These are phyloP conservation scores for Tulasnella sp. DNA, from an alignment of 768 basidiomycete genomes.

Conservation along the genomic window DNA sequence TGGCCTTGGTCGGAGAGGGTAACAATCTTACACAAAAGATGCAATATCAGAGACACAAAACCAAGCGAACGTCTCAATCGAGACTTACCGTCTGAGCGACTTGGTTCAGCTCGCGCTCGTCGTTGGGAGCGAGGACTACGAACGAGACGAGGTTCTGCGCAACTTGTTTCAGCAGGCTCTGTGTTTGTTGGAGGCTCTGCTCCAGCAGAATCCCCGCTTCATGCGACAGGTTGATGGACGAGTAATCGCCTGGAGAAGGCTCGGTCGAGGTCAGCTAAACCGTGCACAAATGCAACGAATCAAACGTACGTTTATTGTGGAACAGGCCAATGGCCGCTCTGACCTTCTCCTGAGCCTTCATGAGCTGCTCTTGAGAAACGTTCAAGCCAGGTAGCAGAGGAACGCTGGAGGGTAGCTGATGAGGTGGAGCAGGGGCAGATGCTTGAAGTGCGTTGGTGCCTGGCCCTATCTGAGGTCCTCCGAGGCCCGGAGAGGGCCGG, in stretches of 20 bases:
- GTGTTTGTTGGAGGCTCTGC: conserved; percentile 6
- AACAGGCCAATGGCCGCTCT: background rate
- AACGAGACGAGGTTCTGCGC: conserved; percentile 10
- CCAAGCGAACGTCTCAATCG: background rate
- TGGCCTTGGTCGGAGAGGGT: background rate
- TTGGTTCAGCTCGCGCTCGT: conserved; percentile 17
- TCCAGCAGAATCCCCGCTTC: background rate
- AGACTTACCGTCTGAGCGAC: conserved; percentile 1
- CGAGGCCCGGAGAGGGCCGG: background rate
- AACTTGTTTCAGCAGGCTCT: conserved; percentile 8
- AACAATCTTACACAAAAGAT: background rate
- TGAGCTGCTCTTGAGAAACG: background rate
- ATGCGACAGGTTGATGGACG: background rate
- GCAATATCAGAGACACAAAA: background rate
- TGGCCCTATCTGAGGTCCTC: background rate
- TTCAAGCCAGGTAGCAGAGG: background rate
- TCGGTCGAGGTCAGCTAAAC: background rate
- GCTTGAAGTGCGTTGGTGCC: background rate
- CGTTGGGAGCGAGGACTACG: background rate
- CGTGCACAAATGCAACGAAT: background rate
- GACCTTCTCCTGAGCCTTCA: background rate
- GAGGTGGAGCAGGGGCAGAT: background rate
- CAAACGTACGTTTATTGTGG: background rate
- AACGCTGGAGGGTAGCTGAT: background rate
- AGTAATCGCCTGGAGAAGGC: background rate